Conservation (phyloP, 768 basidiomycete genomes). For the Infundibulicybe gibba region DNA sequence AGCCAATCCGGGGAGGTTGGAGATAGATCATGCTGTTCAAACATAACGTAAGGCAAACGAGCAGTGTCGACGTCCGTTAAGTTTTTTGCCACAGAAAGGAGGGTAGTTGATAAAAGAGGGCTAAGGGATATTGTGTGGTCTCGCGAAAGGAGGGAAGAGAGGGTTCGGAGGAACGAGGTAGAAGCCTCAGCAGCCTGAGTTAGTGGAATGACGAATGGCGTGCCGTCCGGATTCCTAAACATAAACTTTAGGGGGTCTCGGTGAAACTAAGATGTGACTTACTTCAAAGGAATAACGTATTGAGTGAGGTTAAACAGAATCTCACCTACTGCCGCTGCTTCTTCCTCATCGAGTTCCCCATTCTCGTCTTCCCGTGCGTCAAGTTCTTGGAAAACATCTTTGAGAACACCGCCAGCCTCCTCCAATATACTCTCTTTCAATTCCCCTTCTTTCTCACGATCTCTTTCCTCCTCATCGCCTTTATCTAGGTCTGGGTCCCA, state of each 20-base stretch:
- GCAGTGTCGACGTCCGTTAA: constrained; percentile 67
- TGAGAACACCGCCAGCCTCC: constrained; percentile 66
- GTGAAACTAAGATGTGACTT: constrained; percentile 18
- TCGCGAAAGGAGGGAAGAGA: constrained; percentile 61
- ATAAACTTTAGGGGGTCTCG: background rate
- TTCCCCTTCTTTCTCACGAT: constrained; percentile 22
- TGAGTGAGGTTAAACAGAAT: constrained; percentile 55
- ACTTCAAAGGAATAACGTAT: constrained; percentile 60
- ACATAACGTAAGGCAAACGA: constrained; percentile 57
- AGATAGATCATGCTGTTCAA: constrained; percentile 62
- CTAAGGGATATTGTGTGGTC: constrained; percentile 56
- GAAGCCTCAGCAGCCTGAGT: constrained; percentile 51
- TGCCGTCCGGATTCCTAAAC: constrained; percentile 38
- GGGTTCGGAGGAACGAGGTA: constrained; percentile 56
- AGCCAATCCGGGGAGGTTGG: constrained; percentile 75
- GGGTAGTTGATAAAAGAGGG: constrained; percentile 58
- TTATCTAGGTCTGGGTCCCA: constrained; percentile 24
- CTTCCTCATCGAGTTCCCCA: constrained; percentile 57
- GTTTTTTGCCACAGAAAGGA: constrained; percentile 66
- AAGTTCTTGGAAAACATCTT: constrained; percentile 71
- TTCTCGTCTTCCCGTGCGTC: constrained; percentile 61
- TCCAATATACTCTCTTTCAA: constrained; percentile 57
- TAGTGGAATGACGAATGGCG: constrained; percentile 48
- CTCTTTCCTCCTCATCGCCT: constrained; percentile 19
- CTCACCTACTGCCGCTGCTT: constrained; percentile 60